Evolutionary conservation across 1,139 yeast species (phyloP).

Genomic region (Geotrichum candidum): DNA sequence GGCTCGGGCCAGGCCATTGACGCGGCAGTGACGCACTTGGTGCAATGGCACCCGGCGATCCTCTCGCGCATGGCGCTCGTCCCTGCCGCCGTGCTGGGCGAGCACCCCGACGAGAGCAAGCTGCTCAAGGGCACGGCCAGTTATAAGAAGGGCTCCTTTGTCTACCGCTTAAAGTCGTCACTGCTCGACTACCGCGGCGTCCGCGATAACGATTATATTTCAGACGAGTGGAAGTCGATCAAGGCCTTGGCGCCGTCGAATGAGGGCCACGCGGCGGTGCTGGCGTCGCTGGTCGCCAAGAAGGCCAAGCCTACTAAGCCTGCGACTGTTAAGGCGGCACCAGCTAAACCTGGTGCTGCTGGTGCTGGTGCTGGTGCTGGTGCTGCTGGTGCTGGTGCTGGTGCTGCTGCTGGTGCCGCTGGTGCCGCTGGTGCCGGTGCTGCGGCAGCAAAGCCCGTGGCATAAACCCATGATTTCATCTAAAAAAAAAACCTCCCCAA

Average conservation of each 20-base stretch:
- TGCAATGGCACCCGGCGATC: constrained; percentile 89
- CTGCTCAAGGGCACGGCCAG: constrained; percentile 22
- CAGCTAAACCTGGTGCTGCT: neutral
- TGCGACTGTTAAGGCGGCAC: constrained; percentile 4
- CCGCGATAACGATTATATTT: constrained; percentile 20
- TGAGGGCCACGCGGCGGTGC: neutral
- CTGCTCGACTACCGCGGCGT: constrained; percentile 20
- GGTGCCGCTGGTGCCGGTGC: neutral
- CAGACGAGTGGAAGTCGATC: constrained; percentile 20
- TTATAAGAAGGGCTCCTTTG: constrained; percentile 25
- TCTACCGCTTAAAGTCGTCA: constrained; percentile 24
- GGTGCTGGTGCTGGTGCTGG: constrained; percentile 16
- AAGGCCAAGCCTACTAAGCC: neutral
- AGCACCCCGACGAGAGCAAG: constrained; percentile 26
- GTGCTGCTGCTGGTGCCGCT: constrained; percentile 15
- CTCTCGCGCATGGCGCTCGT: constrained; percentile 64
- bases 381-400: constrained; percentile 4
- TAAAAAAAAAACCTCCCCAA: no score
- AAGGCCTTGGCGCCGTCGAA: constrained; percentile 1
- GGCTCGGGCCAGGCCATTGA: constrained; percentile 41
- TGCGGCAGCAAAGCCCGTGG: constrained; percentile 8
- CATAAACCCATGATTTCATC: neutral
- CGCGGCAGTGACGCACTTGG: constrained; percentile 60
- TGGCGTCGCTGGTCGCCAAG: neutral
- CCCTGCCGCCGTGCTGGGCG: constrained; percentile 16